Evolutionary conservation across 805 yeast species (phyloP).

Genomic region (Millerozyma acaciae): DNA sequence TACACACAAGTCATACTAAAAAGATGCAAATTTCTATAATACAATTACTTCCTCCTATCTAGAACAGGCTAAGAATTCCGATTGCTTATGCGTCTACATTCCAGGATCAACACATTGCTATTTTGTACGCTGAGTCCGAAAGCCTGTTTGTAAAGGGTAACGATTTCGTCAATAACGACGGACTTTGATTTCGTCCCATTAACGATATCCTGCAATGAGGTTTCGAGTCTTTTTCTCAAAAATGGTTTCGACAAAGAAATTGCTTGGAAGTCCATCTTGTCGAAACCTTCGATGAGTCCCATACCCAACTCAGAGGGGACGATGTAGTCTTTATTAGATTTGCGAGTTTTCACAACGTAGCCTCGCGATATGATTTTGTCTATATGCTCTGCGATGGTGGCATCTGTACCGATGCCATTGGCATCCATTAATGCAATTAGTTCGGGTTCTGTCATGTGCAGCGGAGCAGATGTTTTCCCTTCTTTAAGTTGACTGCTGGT

Average conservation of each 20-base stretch:
- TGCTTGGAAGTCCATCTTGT: constrained; percentile 64
- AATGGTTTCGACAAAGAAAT: constrained; percentile 77
- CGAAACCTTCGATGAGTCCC: constrained; percentile 86
- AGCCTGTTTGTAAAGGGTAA: constrained; percentile 56
- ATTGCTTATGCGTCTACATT: constrained; percentile 12
- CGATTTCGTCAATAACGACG: constrained; percentile 52
- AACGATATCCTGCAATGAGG: constrained; percentile 61
- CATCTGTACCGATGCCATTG: constrained; percentile 98
- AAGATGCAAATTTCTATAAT: too few species aligned
- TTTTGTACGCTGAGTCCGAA: constrained; percentile 46
- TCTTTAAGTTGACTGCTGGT: constrained; percentile 55
- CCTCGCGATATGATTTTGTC: constrained; percentile 68
- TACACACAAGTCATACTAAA: too few species aligned
- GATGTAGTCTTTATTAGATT: constrained; percentile 41
- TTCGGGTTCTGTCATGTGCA: constrained; percentile 85
- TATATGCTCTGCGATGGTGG: constrained; percentile 97
- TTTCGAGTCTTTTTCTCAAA: constrained; percentile 72
- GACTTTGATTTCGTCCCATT: constrained; percentile 53
- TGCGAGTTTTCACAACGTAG: constrained; percentile 51
- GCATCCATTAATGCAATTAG: constrained; percentile 91
- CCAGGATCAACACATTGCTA: constrained; percentile 28
- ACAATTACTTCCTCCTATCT: too few species aligned
- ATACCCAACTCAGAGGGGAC: constrained; percentile 82
- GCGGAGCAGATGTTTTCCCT: constrained; percentile 81
- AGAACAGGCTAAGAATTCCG: constrained; percentile 2